phyloP scores from a whole-genome alignment of 208 protist species.

The Leishmania major region DNA sequence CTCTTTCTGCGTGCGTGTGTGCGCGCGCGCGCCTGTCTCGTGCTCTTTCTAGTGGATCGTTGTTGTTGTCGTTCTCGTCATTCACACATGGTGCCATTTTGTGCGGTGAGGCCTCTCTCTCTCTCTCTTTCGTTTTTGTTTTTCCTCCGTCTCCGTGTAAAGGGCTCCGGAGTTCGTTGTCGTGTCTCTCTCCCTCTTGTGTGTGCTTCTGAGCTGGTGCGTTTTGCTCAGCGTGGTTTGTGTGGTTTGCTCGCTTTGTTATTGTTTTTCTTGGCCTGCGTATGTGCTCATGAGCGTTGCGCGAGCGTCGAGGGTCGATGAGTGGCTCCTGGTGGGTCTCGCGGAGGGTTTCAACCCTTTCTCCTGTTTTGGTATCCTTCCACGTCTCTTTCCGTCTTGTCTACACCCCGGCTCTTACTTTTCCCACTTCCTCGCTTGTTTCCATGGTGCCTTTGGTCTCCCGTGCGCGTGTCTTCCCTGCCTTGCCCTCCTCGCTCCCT shows the following conservation, averaged over 20 bases:
- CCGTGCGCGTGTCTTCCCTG: background rate
- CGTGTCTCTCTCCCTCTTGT: background rate
- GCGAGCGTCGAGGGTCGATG: background rate
- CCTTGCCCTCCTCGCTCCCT: background rate
- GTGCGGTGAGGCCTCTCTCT: background rate
- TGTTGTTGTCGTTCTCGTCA: no score
- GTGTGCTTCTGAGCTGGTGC: background rate
- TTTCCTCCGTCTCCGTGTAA: background rate
- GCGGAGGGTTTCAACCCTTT: background rate
- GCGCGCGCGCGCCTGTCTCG: no score
- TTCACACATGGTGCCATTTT: no score
- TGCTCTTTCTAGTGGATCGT: no score
- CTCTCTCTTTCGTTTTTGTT: no score
- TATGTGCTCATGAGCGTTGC: background rate
- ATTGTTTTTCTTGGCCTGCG: background rate
- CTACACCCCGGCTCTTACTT: slow-evolving; percentile 1
- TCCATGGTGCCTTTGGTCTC: background rate
- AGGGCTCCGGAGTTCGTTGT: background rate
- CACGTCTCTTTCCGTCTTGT: background rate
- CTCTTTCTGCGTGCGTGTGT: background rate
- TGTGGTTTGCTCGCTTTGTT: background rate
- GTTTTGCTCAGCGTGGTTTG: background rate
- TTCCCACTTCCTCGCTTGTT: background rate
- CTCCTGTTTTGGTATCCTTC: slow-evolving; percentile 1
- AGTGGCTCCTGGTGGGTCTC: background rate